Conservation (phyloP, 2,329 filamentous ascomycete species). For the Lojkania enalia region DNA sequence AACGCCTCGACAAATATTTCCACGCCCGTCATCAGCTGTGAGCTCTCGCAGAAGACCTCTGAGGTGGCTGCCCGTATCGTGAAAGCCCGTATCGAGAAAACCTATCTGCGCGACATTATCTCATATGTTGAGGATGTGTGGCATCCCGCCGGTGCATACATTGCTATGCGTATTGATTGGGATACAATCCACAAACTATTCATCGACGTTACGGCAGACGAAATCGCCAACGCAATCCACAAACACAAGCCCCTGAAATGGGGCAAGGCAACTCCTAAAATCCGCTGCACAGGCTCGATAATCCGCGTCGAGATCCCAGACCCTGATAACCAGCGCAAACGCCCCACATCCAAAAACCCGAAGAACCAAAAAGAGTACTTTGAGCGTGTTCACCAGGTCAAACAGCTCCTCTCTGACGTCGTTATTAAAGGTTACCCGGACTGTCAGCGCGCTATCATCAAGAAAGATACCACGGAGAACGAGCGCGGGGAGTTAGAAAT, state of each 20-base stretch:
- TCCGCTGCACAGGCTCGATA: constrained; percentile 44
- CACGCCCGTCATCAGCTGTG: constrained; percentile 90
- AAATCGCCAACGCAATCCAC: constrained; percentile 77
- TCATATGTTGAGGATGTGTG: constrained; percentile 85
- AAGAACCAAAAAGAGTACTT: constrained; percentile 64
- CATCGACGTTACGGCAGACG: constrained; percentile 72
- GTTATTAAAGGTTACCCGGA: constrained; percentile 88
- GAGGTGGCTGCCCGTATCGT: constrained; percentile 85
- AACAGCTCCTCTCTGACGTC: constrained; percentile 78
- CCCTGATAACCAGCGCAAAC: constrained; percentile 31
- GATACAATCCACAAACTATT: constrained; percentile 78
- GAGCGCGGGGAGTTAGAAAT: constrained; percentile 63
- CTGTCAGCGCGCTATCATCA: constrained; percentile 83
- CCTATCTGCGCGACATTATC: constrained; percentile 80
- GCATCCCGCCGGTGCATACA: constrained; percentile 73
- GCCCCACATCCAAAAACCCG: constrained; percentile 28
- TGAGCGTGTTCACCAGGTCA: constrained; percentile 80
- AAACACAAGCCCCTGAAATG: constrained; percentile 83
- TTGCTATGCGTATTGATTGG: constrained; percentile 81
- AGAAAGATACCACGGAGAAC: constrained; percentile 71
- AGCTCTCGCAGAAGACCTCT: constrained; percentile 73
- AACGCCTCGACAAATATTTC: constrained; percentile 94
- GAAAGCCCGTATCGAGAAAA: constrained; percentile 94
- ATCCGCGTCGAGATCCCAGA: constrained; percentile 75
- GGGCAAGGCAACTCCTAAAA: constrained; percentile 64